Evolutionary conservation across 2,329 filamentous ascomycete genomes (phyloP).

Genomic region (Apiospora malaysiana): DNA sequence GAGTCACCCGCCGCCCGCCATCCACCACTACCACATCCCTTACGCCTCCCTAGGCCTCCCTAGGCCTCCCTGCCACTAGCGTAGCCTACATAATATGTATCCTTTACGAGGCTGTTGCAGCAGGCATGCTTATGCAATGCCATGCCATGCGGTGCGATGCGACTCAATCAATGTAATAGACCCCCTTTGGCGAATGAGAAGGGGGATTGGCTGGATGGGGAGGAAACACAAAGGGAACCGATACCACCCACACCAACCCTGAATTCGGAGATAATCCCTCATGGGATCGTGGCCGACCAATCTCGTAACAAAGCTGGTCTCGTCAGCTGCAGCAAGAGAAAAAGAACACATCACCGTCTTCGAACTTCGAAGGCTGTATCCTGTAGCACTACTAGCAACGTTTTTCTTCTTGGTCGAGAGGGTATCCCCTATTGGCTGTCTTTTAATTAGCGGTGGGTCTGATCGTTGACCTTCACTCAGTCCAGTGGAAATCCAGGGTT

Average conservation of each 20-base stretch:
- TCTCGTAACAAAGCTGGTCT: slow-evolving; percentile 15
- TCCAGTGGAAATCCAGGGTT: background rate
- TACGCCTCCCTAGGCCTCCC: slow-evolving; percentile 30
- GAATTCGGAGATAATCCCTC: slow-evolving; percentile 40
- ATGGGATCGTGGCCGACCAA: slow-evolving; percentile 22
- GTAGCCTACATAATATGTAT: slow-evolving; percentile 22
- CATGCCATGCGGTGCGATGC: slow-evolving; percentile 21
- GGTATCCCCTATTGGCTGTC: background rate
- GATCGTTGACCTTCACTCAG: background rate
- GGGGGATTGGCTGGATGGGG: background rate
- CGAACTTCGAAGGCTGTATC: background rate
- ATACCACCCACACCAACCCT: slow-evolving; percentile 22
- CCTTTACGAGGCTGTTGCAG: slow-evolving; percentile 44
- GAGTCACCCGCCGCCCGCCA: too few relatives aligned
- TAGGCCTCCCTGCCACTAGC: background rate
- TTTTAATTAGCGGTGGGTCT: slow-evolving; percentile 4
- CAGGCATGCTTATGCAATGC: slow-evolving; percentile 31
- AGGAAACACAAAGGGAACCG: background rate
- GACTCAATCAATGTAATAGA: slow-evolving; percentile 11
- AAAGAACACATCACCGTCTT: slow-evolving; percentile 17
- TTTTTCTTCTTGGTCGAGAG: background rate
- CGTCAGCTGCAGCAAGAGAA: slow-evolving; percentile 16
- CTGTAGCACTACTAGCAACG: background rate
- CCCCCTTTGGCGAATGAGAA: slow-evolving; percentile 7
- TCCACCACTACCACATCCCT: background rate